phyloP scores from a whole-genome alignment of 345 rosid genomes.

The Aethionema arabicum region DNA sequence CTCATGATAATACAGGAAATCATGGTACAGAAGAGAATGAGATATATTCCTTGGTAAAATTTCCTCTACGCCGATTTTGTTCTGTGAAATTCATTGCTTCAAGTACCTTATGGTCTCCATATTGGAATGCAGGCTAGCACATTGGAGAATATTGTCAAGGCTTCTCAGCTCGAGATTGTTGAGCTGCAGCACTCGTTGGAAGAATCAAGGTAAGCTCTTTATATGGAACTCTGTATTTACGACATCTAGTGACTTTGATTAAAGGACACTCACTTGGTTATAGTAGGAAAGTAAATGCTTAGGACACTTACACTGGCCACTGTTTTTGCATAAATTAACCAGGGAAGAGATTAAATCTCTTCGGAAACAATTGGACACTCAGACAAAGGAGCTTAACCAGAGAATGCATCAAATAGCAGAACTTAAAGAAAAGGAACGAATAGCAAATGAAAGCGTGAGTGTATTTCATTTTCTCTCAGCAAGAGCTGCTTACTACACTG shows the following conservation, averaged over 20 bases:
- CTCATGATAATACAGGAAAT: slow-evolving; percentile 36
- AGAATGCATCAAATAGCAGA: slow-evolving; percentile 75
- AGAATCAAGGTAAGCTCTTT: slow-evolving; percentile 64
- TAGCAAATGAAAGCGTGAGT: slow-evolving; percentile 92
- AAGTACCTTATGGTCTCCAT: slow-evolving; percentile 15
- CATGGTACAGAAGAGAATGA: slow-evolving; percentile 67
- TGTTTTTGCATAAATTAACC: slow-evolving; percentile 28
- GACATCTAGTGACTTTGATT: slow-evolving; percentile 1
- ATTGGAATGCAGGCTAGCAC: slow-evolving; percentile 73
- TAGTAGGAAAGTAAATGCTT: slow-evolving; percentile 18
- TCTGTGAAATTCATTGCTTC: slow-evolving; percentile 11
- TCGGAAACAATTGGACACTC: slow-evolving; percentile 67
- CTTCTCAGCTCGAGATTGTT: slow-evolving; percentile 84
- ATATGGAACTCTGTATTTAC: neutral
- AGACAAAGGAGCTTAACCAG: slow-evolving; percentile 70
- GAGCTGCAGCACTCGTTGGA: slow-evolving; percentile 73
- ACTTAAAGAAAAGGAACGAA: slow-evolving; percentile 85
- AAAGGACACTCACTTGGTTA: neutral
- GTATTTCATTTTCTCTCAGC: neutral
- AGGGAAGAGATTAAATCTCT: slow-evolving; percentile 81
- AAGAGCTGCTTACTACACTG: slow-evolving; percentile 16
- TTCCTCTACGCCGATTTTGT: slow-evolving; percentile 24
- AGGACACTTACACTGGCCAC: slow-evolving; percentile 14
- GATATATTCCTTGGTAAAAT: slow-evolving; percentile 73
- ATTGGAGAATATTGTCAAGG: slow-evolving; percentile 87